These are phyloP conservation scores for Blastocystis sp. DNA, from an alignment of 352 stramenopile species.

Conservation along the genomic window DNA sequence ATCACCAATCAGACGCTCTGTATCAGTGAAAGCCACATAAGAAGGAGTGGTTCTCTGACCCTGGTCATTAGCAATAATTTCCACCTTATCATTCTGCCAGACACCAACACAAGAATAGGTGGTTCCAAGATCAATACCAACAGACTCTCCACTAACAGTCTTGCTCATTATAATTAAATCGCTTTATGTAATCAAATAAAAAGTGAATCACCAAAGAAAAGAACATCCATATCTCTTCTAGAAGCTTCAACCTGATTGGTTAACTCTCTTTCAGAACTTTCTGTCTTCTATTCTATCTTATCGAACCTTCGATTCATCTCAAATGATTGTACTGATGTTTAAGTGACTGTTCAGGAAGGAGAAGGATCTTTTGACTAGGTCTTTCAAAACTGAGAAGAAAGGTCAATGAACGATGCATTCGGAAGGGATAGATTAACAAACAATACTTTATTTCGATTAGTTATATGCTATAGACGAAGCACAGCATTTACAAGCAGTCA, in stretches of 20 bases:
- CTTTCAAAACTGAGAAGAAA: no score
- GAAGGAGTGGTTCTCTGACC: slow-evolving; percentile 97
- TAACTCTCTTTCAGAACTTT: no score
- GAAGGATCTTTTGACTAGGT: no score
- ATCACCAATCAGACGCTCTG: slow-evolving; percentile 93
- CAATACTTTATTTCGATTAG: no score
- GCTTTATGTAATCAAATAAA: background rate
- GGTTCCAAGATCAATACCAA: slow-evolving; percentile 92
- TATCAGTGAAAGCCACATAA: slow-evolving; percentile 91
- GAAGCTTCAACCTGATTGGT: background rate
- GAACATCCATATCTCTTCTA: background rate
- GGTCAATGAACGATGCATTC: no score
- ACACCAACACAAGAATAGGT: slow-evolving; percentile 91
- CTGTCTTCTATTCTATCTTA: background rate
- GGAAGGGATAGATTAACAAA: no score
- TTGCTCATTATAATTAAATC: slow-evolving; percentile 35
- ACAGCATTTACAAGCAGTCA: no score
- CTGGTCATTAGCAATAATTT: slow-evolving; percentile 93
- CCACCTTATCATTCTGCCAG: slow-evolving; percentile 85
- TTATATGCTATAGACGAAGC: no score
- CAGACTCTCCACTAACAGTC: slow-evolving; percentile 72
- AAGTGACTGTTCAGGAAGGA: no score
- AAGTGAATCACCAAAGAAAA: background rate
- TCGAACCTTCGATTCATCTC: background rate
- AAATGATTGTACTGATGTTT: background rate